phyloP scores from a whole-genome alignment of 2,329 filamentous ascomycete genomes.

The Penicillium italicum region DNA sequence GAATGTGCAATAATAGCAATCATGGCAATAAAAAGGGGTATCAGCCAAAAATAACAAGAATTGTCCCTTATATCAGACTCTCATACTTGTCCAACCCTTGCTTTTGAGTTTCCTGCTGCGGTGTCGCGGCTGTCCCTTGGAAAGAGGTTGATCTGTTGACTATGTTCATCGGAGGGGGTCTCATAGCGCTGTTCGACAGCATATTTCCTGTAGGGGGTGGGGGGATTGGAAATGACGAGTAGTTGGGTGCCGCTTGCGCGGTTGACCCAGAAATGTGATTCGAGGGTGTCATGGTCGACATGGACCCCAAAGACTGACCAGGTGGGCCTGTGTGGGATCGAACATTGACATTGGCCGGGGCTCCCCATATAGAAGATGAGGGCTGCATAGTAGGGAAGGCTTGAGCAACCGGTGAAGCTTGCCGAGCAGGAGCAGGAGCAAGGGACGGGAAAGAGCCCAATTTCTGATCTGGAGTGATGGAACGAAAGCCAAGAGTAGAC shows the following conservation, averaged over 20 bases:
- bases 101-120: conserved; percentile 29
- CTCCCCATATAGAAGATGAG: conserved; percentile 26
- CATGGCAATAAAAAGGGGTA: conserved; percentile 5
- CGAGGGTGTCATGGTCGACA: conserved; percentile 26
- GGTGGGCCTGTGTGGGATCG: conserved; percentile 16
- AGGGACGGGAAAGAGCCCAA: conserved; percentile 49
- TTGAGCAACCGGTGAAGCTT: conserved; percentile 28
- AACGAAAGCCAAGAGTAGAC: conserved; percentile 36
- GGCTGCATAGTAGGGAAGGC: conserved; percentile 31
- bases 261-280: conserved; percentile 13
- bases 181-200: conserved; percentile 21
- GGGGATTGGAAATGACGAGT: conserved; percentile 42
- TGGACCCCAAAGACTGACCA: conserved; percentile 22
- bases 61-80: conserved; percentile 47
- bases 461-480: conserved; percentile 52
- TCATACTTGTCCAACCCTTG: conserved; percentile 55
- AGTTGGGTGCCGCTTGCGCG: conserved; percentile 27
- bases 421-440: conserved; percentile 43
- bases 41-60: conserved; percentile 7
- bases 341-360: conserved; percentile 15
- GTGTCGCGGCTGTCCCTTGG: conserved; percentile 20
- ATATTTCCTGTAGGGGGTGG: conserved; percentile 33
- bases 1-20: neutral
- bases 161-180: conserved; percentile 15
- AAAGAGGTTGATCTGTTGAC: conserved; percentile 23